Evolutionary conservation across 305 asterid genomes (phyloP), one percentile per base, ranked within the genome.

Genomic region (Salvia sclarea): DNA sequence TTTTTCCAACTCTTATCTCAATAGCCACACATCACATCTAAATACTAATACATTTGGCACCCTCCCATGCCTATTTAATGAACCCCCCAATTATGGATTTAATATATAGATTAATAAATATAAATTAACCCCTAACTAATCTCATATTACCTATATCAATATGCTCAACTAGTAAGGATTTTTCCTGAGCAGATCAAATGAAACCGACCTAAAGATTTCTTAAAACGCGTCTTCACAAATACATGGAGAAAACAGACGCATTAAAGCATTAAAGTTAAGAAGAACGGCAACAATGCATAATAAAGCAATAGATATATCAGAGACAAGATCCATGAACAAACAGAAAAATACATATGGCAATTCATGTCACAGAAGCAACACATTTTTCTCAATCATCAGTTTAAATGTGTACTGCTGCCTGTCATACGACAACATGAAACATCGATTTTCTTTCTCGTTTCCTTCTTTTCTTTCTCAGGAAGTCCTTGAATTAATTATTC

Each of bases 401-500:
- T 47, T 17, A 69, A 69, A 31, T 28, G 7, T 3, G 55, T 18
- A 44, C 9, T 50, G 38, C 40, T 22, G 62, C 50, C 11, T 35
- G 24, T 28, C 2, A 56, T 10, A 47, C 14, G 64, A 38, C 50
- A 31, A 10, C 20, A 50, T 13, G n/a, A 33, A 58, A 14, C 49
- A 61, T 49, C 71, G 48, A 43, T 12, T 64, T 31, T 21, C 28
- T 35, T 44, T 37, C 17, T 6, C 20, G 1, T 14, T n/a, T 3
- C 22, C 8, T 17, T 48, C n/a, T 18, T 2, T 21, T 38, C 17
- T 38, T 53, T 14, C 25, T 72, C 61, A 68, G 38, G 70, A 40
- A 21, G 24, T 22, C 81, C 74, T 71, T 13, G 85, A 78, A 70
- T 78, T 78, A 66, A 85, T n/a, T 30, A 86, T 79, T 24, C 73